phyloP scores from a whole-genome alignment of 2,329 filamentous ascomycete genomes.

The Hypoxylon sp. region DNA sequence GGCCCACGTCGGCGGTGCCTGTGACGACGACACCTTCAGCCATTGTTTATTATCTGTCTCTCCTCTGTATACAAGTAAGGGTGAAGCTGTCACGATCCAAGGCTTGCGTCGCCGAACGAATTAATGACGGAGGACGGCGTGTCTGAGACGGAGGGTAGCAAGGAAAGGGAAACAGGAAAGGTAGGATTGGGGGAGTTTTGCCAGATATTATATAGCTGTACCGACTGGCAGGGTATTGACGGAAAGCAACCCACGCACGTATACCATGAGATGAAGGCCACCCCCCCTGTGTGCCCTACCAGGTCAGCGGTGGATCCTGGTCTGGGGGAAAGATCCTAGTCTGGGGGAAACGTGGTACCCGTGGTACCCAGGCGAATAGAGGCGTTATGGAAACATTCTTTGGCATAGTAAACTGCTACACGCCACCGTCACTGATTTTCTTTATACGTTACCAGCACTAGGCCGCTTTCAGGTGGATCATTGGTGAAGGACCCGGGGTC shows the following conservation, averaged over 20 bases:
- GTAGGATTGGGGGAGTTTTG: slow-evolving; percentile 37
- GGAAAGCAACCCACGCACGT: slow-evolving; percentile 37
- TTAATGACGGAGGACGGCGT: slow-evolving; percentile 38
- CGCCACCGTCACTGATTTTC: slow-evolving; percentile 15
- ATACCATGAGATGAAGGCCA: slow-evolving; percentile 27
- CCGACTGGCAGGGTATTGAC: slow-evolving; percentile 26
- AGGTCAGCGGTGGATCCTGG: slow-evolving; percentile 27
- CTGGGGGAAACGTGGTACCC: slow-evolving; percentile 7
- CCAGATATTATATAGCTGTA: slow-evolving; percentile 46
- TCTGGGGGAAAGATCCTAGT: slow-evolving; percentile 37
- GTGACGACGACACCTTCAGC: slow-evolving; percentile 48
- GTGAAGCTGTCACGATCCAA: slow-evolving; percentile 39
- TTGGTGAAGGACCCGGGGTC: slow-evolving; percentile 41
- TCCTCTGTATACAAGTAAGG: slow-evolving; percentile 27
- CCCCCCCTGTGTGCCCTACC: slow-evolving; percentile 26
- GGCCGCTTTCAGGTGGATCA: slow-evolving; percentile 33
- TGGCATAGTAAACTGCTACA: slow-evolving; percentile 43
- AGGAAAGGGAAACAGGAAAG: slow-evolving; percentile 29
- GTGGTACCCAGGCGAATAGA: neutral
- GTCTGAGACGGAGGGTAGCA: slow-evolving; percentile 37
- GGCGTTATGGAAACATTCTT: slow-evolving; percentile 18
- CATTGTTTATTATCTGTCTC: slow-evolving; percentile 44
- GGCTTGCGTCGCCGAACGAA: slow-evolving; percentile 35
- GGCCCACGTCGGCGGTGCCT: slow-evolving; percentile 63
- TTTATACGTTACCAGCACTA: slow-evolving; percentile 23